Evolutionary conservation across 2,329 filamentous ascomycete species (phyloP), one percentile per base, ranked within the genome.

Genomic region (Claviceps sp.): DNA sequence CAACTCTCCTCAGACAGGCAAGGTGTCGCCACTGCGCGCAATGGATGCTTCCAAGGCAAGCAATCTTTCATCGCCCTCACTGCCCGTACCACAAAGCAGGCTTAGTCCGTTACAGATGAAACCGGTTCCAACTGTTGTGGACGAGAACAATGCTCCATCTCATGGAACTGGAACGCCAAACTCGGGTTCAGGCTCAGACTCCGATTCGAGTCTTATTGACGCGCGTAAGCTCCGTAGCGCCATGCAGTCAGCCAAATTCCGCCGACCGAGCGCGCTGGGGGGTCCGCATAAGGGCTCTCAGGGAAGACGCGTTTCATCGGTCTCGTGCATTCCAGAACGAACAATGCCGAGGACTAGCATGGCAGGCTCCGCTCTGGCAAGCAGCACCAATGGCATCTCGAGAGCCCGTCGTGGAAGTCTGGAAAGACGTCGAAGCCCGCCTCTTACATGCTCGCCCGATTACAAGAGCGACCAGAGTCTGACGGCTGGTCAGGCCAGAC

Each of bases 341-440:
- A 38, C 49, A 1, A 60, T 59, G 6, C 57, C 61, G 50, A 62
- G 63, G 54, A 60, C 64, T 52, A 65, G 62, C 60, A 68, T 75
- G 62, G 64, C 75, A 61, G 64, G 71, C 26, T 68, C 70, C 2
- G 44, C 69, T 14, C 62, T 74, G 42, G 69, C 76, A 6, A 77
- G 74, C 58, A 70, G 65, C 57, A 68, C 74, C 6, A 79, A 79
- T 60, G 78, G 77, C 44, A 76, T 81, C 58, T 78, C 75, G 42
- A 70, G 77, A 44, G 68, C 77, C 51, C 69, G 77, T 42, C 69
- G 76, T 41, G 70, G 70, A 54, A 77, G 74, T 54, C 62, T 70
- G 2, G 76, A 79, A 62, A 68, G 74, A 47, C 70, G 74, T 38
- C 68, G 71, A 50, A 77, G 74, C 55, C 76, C 77, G 13, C 77